Evolutionary conservation across 2,329 filamentous ascomycete genomes (phyloP).

Genomic region (Scleromitrula shiraiana): DNA sequence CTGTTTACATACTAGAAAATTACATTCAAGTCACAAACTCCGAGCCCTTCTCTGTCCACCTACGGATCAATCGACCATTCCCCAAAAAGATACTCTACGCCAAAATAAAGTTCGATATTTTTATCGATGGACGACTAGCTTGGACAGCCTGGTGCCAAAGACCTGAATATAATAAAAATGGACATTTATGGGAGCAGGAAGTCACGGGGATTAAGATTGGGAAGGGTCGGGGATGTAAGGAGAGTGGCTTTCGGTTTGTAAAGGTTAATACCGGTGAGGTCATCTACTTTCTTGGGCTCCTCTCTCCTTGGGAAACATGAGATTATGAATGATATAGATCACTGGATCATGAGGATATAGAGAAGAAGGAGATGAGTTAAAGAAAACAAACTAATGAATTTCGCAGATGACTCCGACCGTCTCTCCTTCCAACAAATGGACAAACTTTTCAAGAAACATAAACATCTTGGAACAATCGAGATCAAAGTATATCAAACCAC

Average conservation of each 20-base stretch:
- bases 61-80: background rate
- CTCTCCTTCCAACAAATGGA: background rate
- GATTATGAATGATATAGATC: background rate
- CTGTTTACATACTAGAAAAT: background rate
- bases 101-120: slow-evolving; percentile 10
- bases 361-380: too few relatives aligned
- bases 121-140: slow-evolving; percentile 10
- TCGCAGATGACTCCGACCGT: background rate
- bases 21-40: background rate
- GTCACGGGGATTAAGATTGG: slow-evolving; percentile 10
- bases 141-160: slow-evolving; percentile 2
- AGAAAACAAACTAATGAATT: background rate
- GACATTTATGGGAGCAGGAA: slow-evolving; percentile 6
- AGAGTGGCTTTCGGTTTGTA: slow-evolving; percentile 11
- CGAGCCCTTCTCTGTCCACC: background rate
- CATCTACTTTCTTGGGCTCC: background rate
- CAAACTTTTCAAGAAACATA: slow-evolving; percentile 3
- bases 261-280: background rate
- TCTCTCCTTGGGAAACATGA: background rate
- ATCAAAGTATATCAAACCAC: slow-evolving; percentile 12
- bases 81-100: background rate
- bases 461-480: slow-evolving; percentile 13
- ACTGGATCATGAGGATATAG: background rate
- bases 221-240: slow-evolving; percentile 2
- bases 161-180: slow-evolving; percentile 8